Base-by-base conservation (phyloP, 257 asterid species). In the Anisodus tanguticus region DNA sequence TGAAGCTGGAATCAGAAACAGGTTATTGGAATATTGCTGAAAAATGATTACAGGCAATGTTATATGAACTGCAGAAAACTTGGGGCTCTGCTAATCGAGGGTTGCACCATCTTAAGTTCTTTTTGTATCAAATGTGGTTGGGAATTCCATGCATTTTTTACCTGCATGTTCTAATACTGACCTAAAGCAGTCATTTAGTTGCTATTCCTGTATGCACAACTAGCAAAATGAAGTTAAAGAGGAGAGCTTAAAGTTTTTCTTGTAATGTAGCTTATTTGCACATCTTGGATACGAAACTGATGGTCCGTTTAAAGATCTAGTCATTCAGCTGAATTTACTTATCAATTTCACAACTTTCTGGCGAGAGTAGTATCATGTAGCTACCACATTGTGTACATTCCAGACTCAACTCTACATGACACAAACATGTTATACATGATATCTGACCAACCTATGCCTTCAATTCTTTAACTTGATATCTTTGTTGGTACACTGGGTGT, bases 301-400 rank as follows among this genome's bases (percentile, higher is more conserved):
- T 26, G 47, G 47, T 26, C 64, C 63, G 51, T 53, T 74, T 76
- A 26, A 22, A 76, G 15, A 31, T 51, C 1, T 26, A 15, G 81
- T 22, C 15, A 15, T 76, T 76, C 2, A 76, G 8, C 26, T 76
- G 81, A 68, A 2, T 74, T 74, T 0, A 4, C 26, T 12, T 6
- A 22, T 15, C 19, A 74, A 74, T 74, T 74, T 76, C 63, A 76
- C 7, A 22, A 51, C 19, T 51, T 72, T 76, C 22, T 51, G 62
- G 3, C 22, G 6, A 12, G 5, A 76, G 3, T 13, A 51, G 37
- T 51, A 6, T 22, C 63, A 22, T 76, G 47, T 76, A 76, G 57
- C 81, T 51, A 51, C 15, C 63, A 76, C 53, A 47, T 22, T 76
- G 26, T 22, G 13, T 26, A 0, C 47, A 3, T 8, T 8, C 11